phyloP scores from a whole-genome alignment of 2,329 filamentous ascomycete species.

The Fonsecaea monophora region DNA sequence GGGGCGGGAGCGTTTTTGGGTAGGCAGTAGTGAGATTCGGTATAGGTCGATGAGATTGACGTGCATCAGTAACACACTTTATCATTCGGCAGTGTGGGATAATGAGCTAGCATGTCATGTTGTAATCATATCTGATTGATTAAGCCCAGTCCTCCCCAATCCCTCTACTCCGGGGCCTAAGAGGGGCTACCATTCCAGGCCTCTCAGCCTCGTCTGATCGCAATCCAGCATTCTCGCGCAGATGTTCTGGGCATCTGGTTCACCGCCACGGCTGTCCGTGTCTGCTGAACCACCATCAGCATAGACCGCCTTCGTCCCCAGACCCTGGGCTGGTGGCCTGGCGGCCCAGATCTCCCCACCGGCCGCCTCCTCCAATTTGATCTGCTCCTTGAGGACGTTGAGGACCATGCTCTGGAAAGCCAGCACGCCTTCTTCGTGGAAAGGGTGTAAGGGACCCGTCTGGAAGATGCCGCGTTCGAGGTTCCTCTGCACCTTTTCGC shows the following conservation, averaged over 20 bases:
- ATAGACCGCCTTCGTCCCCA: background rate
- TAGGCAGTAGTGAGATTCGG: background rate
- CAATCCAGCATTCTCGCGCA: conserved; percentile 21
- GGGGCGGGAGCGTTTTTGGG: background rate
- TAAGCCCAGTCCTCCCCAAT: no score
- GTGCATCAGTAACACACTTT: no score
- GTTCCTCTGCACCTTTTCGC: conserved; percentile 65
- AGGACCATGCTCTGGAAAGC: conserved; percentile 63
- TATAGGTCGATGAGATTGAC: background rate
- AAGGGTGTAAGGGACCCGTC: conserved; percentile 67
- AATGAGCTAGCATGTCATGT: no score
- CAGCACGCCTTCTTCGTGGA: conserved; percentile 64
- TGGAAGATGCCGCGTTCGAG: conserved; percentile 66
- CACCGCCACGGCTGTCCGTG: background rate
- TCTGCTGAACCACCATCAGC: background rate
- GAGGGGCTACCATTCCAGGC: conserved; percentile 10
- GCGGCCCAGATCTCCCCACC: conserved; percentile 60
- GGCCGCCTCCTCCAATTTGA: conserved; percentile 53
- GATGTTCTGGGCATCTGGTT: background rate
- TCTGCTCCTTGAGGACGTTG: conserved; percentile 56
- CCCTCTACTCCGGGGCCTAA: no score
- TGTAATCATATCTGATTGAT: no score
- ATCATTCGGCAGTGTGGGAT: no score
- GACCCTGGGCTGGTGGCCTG: conserved; percentile 38
- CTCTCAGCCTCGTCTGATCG: conserved; percentile 3